Percentiles rank a stretch among this genome's conserved stretches.
These are phyloP conservation scores for Dysphania ambrosioides DNA, from an alignment of 148 eudicot genomes.

Conservation along the genomic window DNA sequence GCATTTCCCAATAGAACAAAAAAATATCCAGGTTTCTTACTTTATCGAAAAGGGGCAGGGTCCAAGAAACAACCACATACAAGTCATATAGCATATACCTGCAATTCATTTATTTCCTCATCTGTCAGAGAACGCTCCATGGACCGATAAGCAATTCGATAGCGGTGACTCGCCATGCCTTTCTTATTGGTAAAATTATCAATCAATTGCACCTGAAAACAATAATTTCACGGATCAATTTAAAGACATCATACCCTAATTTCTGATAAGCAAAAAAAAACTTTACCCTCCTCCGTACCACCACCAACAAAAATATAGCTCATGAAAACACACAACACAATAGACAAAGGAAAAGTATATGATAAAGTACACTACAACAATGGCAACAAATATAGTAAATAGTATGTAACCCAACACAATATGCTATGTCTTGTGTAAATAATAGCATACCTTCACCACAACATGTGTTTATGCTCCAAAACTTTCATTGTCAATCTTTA, in stretches of 20 bases:
- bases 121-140: conserved; percentile 97
- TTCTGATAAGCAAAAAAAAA: background rate
- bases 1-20: too few species aligned
- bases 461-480: too few species aligned
- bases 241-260: background rate
- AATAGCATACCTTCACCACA: too few species aligned
- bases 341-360: too few species aligned
- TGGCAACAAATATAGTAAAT: too few species aligned
- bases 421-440: too few species aligned
- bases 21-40: background rate
- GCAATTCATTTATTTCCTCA: conserved; percentile 81
- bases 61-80: background rate
- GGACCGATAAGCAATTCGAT: conserved; percentile 84
- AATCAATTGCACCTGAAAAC: conserved; percentile 67
- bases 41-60: background rate
- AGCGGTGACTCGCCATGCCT: conserved; percentile 96
- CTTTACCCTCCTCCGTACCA: background rate
- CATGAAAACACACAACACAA: too few species aligned
- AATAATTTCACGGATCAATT: conserved; percentile 1
- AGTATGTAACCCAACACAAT: too few species aligned
- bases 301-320: too few species aligned
- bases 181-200: conserved; percentile 90
- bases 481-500: too few species aligned
- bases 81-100: conserved; percentile 63
- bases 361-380: too few species aligned